These are phyloP conservation scores for Trichoderma erinaceum DNA, from an alignment of 495 filamentous ascomycete genomes.

Conservation along the genomic window DNA sequence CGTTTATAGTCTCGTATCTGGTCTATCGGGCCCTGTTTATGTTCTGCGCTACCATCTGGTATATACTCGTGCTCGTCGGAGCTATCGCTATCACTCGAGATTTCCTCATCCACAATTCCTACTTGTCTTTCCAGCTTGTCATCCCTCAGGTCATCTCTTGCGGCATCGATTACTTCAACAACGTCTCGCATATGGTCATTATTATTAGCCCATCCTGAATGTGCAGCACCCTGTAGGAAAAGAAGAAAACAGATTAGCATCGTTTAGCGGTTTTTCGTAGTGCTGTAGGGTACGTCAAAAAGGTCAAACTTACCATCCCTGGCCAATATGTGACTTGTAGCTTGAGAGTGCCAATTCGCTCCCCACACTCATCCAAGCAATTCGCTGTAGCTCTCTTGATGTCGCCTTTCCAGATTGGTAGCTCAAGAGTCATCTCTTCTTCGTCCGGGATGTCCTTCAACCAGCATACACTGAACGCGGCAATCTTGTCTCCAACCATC, in stretches of 20 bases:
- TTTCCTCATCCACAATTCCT: conserved; percentile 14
- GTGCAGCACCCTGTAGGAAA: conserved; percentile 45
- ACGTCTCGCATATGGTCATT: conserved; percentile 48
- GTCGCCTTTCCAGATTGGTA: conserved; percentile 52
- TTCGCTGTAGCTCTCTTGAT: conserved; percentile 30
- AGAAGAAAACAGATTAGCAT: conserved; percentile 49
- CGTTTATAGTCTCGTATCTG: conserved; percentile 48
- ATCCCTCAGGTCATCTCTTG: conserved; percentile 24
- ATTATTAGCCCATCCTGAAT: conserved; percentile 38
- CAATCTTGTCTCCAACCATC: conserved; percentile 42
- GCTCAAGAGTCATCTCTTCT: conserved; percentile 44
- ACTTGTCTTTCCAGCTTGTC: neutral
- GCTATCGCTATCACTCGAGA: conserved; percentile 14
- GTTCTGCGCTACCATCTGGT: conserved; percentile 28
- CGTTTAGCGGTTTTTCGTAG: conserved; percentile 44
- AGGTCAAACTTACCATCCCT: conserved; percentile 34
- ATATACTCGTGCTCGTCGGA: conserved; percentile 23
- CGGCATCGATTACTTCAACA: conserved; percentile 54
- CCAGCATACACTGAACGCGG: conserved; percentile 61
- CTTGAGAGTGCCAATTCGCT: conserved; percentile 10
- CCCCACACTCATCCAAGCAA: conserved; percentile 36
- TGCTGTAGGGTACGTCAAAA: conserved; percentile 44
- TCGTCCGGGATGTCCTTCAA: conserved; percentile 59
- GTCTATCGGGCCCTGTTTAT: conserved; percentile 35
- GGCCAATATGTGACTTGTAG: conserved; percentile 23